These are phyloP conservation scores for Saccharomyces hybrid DNA, from an alignment of 1,139 yeast species.

Conservation along the genomic window DNA sequence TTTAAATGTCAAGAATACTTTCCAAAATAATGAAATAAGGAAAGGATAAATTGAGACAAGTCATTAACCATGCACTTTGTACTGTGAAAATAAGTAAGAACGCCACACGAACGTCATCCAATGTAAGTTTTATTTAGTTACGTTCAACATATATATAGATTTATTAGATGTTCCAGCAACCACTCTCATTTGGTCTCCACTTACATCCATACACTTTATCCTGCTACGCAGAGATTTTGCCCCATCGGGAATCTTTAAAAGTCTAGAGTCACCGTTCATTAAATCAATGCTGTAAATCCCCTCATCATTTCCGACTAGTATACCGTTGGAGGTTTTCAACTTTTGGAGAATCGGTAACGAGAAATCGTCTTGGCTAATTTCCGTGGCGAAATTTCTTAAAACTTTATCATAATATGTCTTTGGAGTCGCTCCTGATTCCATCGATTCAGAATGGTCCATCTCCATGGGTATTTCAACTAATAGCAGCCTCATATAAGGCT, in stretches of 20 bases:
- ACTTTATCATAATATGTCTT: constrained; percentile 38
- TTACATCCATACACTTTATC: background rate
- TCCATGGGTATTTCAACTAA: constrained; percentile 38
- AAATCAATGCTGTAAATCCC: constrained; percentile 57
- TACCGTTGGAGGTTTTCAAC: constrained; percentile 38
- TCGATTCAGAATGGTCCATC: background rate
- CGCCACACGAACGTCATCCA: background rate
- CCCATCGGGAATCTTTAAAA: constrained; percentile 16
- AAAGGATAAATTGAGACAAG: no score
- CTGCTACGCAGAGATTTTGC: background rate
- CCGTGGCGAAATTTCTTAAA: constrained; percentile 49
- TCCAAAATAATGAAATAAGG: no score
- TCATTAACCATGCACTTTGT: background rate
- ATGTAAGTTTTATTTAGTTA: background rate
- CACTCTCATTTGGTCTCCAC: background rate
- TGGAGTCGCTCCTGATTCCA: constrained; percentile 1
- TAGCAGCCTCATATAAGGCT: constrained; percentile 65
- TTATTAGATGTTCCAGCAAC: background rate
- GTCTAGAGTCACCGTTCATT: constrained; percentile 32
- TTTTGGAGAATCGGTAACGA: constrained; percentile 47
- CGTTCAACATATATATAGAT: background rate
- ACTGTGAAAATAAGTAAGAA: background rate
- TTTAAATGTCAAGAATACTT: no score
- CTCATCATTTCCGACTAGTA: constrained; percentile 67
- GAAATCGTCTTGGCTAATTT: constrained; percentile 65